A percentile compares a stretch with the other conserved stretches of the same genome.
Conservation (phyloP, 495 filamentous ascomycete species). For the Talaromyces adpressus region DNA sequence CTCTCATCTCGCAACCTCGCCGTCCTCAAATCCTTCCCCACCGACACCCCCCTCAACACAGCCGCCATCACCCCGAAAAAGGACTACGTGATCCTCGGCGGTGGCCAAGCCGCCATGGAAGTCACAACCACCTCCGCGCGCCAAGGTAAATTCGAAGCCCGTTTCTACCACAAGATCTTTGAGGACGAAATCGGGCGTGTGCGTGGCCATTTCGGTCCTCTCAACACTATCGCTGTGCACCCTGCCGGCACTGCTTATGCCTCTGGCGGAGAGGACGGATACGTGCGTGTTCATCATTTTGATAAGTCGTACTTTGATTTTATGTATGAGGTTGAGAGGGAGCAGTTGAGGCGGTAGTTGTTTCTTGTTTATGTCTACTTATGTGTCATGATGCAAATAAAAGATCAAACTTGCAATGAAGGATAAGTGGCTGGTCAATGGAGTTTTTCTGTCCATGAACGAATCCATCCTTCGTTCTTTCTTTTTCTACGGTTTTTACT, state of each 20-base stretch:
- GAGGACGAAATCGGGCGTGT: slow-evolving; percentile 98
- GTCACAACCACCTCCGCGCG: slow-evolving; percentile 91
- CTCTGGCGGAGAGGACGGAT: slow-evolving; percentile 94
- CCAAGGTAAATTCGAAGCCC: slow-evolving; percentile 97
- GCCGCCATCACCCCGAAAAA: slow-evolving; percentile 90
- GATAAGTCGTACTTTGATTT: slow-evolving; percentile 98
- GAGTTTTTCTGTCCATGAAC: slow-evolving; percentile 21
- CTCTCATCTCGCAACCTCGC: slow-evolving; percentile 76
- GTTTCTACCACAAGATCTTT: slow-evolving; percentile 99
- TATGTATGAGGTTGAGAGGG: slow-evolving; percentile 93
- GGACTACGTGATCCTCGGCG: slow-evolving; percentile 93
- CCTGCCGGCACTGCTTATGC: slow-evolving; percentile 86
- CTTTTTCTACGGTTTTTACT: background rate
- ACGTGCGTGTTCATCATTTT: slow-evolving; percentile 97
- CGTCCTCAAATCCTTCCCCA: slow-evolving; percentile 81
- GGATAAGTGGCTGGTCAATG: slow-evolving; percentile 21
- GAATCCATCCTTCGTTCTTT: background rate
- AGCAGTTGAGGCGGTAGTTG: slow-evolving; percentile 40
- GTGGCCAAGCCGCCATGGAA: slow-evolving; percentile 97
- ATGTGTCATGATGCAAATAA: slow-evolving; percentile 38
- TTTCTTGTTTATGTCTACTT: slow-evolving; percentile 11
- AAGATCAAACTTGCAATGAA: slow-evolving; percentile 21
- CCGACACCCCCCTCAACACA: slow-evolving; percentile 96
- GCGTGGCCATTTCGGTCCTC: slow-evolving; percentile 90
- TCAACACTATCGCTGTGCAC: slow-evolving; percentile 85